These are phyloP conservation scores for Yarrowia divulgata DNA, from an alignment of 805 yeast species.

Conservation along the genomic window DNA sequence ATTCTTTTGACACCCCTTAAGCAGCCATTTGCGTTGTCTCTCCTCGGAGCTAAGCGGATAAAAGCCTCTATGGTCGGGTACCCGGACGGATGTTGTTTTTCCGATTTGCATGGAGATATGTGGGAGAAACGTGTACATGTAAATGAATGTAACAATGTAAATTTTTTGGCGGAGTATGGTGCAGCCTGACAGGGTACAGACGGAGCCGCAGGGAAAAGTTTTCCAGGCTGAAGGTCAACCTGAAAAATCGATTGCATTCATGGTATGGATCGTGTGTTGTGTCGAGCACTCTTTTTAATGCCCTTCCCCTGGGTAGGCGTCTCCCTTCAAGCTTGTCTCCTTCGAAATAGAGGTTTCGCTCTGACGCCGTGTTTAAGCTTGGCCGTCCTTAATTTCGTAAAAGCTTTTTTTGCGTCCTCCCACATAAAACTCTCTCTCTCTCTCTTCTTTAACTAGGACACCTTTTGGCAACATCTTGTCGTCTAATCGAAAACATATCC, in stretches of 20 bases:
- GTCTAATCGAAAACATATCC: slow-evolving; percentile 36
- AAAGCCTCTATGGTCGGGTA: slow-evolving; percentile 33
- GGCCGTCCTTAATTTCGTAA: slow-evolving; percentile 28
- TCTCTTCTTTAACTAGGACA: slow-evolving; percentile 38
- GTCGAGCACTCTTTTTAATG: background rate
- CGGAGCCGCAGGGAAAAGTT: slow-evolving; percentile 10
- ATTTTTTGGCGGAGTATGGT: slow-evolving; percentile 32
- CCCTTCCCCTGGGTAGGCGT: background rate
- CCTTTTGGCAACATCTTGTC: slow-evolving; percentile 40
- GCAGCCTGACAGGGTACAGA: slow-evolving; percentile 34
- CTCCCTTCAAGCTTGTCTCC: slow-evolving; percentile 21
- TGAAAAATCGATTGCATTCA: too few relatives aligned
- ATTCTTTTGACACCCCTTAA: background rate
- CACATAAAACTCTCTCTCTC: slow-evolving; percentile 39
- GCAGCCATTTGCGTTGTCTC: background rate
- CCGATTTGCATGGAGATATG: slow-evolving; percentile 39
- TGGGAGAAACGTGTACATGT: slow-evolving; percentile 39
- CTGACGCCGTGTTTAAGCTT: slow-evolving; percentile 35
- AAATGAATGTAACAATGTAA: slow-evolving; percentile 38
- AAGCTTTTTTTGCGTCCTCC: slow-evolving; percentile 28
- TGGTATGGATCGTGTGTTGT: background rate
- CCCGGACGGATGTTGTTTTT: slow-evolving; percentile 38
- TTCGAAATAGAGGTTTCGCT: slow-evolving; percentile 24
- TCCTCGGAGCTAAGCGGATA: slow-evolving; percentile 35
- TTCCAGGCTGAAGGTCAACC: background rate